phyloP scores from a whole-genome alignment of 202 grass and related monocot genomes.

The Bolboschoenoplectus hybrid region DNA sequence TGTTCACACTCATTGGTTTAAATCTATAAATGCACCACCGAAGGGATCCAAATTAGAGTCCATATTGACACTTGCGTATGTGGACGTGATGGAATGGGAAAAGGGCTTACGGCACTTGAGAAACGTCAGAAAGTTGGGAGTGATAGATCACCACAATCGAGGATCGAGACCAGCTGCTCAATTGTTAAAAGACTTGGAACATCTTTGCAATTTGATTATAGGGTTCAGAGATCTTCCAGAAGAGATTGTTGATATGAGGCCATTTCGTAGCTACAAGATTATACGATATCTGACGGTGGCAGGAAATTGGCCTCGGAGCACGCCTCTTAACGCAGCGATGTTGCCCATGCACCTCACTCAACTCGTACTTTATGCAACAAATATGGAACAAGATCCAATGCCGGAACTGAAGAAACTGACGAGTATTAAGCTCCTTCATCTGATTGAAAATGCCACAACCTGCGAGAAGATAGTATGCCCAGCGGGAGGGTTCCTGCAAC shows the following conservation, averaged over 20 bases:
- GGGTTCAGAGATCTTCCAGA: background rate
- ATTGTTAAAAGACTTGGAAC: background rate
- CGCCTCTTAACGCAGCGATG: background rate
- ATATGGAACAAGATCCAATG: constrained; percentile 28
- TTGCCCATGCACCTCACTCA: constrained; percentile 9
- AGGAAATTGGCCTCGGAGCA: background rate
- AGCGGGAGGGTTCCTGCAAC: background rate
- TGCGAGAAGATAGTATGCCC: background rate
- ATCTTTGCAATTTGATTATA: constrained; percentile 1
- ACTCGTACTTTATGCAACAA: background rate
- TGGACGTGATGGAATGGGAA: constrained; percentile 13
- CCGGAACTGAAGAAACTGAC: constrained; percentile 12
- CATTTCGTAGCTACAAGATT: background rate
- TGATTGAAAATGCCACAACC: background rate
- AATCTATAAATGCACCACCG: background rate
- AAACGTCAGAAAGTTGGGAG: background rate
- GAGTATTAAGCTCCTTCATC: constrained; percentile 9
- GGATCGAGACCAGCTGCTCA: background rate
- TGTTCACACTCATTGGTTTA: background rate
- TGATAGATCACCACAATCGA: background rate
- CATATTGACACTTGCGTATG: background rate
- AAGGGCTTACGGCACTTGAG: background rate
- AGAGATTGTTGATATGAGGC: background rate
- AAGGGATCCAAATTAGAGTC: background rate
- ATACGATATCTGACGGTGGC: background rate